phyloP scores from a whole-genome alignment of 2,329 filamentous ascomycete species.

The Neonectria neomacrospora region DNA sequence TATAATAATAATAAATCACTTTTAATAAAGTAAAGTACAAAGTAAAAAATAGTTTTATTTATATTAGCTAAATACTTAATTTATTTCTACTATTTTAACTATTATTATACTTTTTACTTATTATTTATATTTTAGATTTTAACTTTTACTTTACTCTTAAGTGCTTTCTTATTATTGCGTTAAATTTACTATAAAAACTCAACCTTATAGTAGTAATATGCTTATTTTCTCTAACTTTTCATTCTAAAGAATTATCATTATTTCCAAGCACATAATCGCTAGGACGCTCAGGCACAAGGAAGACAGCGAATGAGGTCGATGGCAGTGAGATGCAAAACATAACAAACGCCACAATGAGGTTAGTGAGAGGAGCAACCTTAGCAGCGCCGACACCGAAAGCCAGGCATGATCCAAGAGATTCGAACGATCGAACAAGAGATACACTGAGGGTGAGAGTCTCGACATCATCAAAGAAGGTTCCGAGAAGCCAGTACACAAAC shows the following conservation, averaged over 20 bases:
- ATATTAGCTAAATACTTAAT: too few relatives aligned
- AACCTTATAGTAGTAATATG: too few relatives aligned
- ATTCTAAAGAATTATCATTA: slow-evolving; percentile 19
- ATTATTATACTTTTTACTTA: too few relatives aligned
- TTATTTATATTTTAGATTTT: too few relatives aligned
- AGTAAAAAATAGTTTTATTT: too few relatives aligned
- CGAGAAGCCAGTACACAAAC: slow-evolving; percentile 63
- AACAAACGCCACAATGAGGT: slow-evolving; percentile 59
- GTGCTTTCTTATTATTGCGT: too few relatives aligned
- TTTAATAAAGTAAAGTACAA: too few relatives aligned
- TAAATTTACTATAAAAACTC: too few relatives aligned
- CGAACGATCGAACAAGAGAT: slow-evolving; percentile 60
- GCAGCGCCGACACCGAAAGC: slow-evolving; percentile 60
- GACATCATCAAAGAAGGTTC: slow-evolving; percentile 61
- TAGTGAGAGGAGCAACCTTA: slow-evolving; percentile 58
- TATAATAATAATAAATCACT: too few relatives aligned
- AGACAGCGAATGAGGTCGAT: slow-evolving; percentile 49
- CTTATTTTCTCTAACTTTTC: background rate
- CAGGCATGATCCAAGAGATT: slow-evolving; percentile 59
- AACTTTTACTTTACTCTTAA: too few relatives aligned
- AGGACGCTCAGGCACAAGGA: slow-evolving; percentile 50
- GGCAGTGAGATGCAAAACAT: slow-evolving; percentile 58
- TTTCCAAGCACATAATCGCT: slow-evolving; percentile 25
- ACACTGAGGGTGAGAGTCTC: slow-evolving; percentile 62
- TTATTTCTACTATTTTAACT: too few relatives aligned